phyloP scores from a whole-genome alignment of 768 basidiomycete species.

The Leucosporidium yakuticum region DNA sequence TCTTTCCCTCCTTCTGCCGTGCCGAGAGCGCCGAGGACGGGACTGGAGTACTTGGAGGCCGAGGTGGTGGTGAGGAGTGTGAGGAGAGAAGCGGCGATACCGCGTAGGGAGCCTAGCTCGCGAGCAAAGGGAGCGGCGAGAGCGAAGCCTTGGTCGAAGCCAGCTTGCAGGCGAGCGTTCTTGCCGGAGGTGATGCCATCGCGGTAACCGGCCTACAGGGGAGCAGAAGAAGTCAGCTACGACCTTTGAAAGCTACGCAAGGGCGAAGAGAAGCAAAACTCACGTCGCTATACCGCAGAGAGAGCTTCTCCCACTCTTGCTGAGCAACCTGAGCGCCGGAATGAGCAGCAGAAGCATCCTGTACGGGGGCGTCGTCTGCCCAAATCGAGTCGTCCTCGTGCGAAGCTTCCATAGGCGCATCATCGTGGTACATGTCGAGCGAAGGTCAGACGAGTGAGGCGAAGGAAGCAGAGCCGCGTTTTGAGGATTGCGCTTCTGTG shows the following conservation, averaged over 20 bases:
- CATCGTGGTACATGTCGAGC: too few species aligned
- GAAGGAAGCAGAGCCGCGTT: too few species aligned
- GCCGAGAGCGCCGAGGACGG: conserved; percentile 17
- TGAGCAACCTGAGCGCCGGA: conserved; percentile 8
- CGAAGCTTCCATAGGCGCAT: too few species aligned
- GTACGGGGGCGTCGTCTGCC: too few species aligned
- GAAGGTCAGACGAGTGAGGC: too few species aligned
- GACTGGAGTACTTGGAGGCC: conserved; percentile 37
- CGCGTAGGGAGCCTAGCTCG: conserved; percentile 70
- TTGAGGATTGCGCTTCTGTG: too few species aligned
- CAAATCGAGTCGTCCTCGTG: too few species aligned
- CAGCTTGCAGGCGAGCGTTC: conserved; percentile 74
- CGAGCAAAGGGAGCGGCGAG: conserved; percentile 67
- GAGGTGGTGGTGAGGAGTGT: conserved; percentile 41
- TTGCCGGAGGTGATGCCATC: conserved; percentile 93
- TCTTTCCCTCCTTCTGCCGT: conserved; percentile 45
- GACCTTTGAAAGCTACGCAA: too few species aligned
- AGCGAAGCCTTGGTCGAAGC: conserved; percentile 82
- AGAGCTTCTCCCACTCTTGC: conserved; percentile 34
- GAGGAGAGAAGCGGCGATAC: conserved; percentile 59
- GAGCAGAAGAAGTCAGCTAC: not conserved
- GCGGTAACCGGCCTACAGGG: conserved; percentile 75
- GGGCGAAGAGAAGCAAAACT: not conserved
- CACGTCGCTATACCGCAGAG: conserved; percentile 27
- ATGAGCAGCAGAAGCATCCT: too few species aligned